Evolutionary conservation across 108 stramenopile genomes (phyloP).

Genomic region (Skeletonema grethae): DNA sequence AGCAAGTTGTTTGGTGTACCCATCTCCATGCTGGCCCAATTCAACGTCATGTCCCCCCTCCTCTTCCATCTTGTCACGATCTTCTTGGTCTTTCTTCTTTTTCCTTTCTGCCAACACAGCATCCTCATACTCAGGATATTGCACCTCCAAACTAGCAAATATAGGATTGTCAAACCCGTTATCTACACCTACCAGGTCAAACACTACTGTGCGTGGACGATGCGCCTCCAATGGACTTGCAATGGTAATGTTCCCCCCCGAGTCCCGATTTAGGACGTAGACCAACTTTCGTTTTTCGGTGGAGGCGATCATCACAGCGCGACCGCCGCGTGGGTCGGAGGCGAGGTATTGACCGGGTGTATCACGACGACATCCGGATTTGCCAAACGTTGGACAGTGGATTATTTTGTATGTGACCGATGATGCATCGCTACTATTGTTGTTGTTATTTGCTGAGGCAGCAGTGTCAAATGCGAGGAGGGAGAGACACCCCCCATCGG

Average conservation of each 20-base stretch:
- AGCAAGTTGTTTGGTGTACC: slow-evolving; percentile 66
- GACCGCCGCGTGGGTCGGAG: slow-evolving; percentile 89
- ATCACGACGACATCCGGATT: slow-evolving; percentile 87
- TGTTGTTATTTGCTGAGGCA: not conserved
- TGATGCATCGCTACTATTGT: not conserved
- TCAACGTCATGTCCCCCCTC: not conserved
- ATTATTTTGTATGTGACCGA: slow-evolving; percentile 5
- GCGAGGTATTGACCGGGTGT: slow-evolving; percentile 97
- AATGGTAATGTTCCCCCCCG: slow-evolving; percentile 75
- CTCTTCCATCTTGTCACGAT: slow-evolving; percentile 40
- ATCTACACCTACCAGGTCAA: slow-evolving; percentile 90
- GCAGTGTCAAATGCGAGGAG: slow-evolving; percentile 77
- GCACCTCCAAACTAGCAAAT: slow-evolving; percentile 94
- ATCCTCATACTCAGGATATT: slow-evolving; percentile 89
- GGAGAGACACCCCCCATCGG: slow-evolving; percentile 88
- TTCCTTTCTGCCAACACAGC: slow-evolving; percentile 27
- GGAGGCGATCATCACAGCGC: slow-evolving; percentile 86
- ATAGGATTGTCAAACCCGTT: slow-evolving; percentile 98
- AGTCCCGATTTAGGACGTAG: slow-evolving; percentile 92
- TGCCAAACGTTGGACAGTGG: slow-evolving; percentile 49
- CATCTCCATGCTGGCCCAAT: slow-evolving; percentile 36
- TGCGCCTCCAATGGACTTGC: slow-evolving; percentile 97
- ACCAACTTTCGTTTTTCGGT: slow-evolving; percentile 98
- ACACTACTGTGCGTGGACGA: slow-evolving; percentile 80
- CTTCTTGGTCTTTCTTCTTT: slow-evolving; percentile 32